phyloP scores from a whole-genome alignment of 306 rosid species.

The Medicago ruthenica region DNA sequence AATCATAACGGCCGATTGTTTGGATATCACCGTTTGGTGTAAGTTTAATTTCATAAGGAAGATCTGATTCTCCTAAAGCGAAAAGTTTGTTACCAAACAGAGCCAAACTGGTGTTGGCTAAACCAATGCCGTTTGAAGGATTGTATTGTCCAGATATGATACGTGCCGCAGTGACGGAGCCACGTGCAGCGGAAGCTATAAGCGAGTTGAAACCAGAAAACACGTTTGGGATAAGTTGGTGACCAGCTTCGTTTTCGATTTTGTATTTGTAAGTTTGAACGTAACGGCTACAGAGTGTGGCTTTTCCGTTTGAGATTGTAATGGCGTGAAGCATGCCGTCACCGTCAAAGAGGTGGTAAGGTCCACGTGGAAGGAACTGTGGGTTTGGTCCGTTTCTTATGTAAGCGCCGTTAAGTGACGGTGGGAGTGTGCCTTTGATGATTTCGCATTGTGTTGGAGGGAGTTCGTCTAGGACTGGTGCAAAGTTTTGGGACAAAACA shows the following conservation, averaged over 20 bases:
- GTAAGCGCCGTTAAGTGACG: constrained; percentile 76
- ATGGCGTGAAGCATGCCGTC: constrained; percentile 93
- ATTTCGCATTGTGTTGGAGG: constrained; percentile 76
- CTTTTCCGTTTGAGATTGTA: constrained; percentile 60
- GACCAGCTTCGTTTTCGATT: constrained; percentile 69
- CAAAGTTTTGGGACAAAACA: constrained; percentile 69
- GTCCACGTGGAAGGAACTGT: constrained; percentile 87
- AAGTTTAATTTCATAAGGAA: constrained; percentile 63
- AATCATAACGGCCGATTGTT: constrained; percentile 68
- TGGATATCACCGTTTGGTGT: constrained; percentile 59
- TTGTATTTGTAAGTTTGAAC: constrained; percentile 75
- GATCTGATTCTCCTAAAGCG: constrained; percentile 84
- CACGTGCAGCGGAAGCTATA: constrained; percentile 74
- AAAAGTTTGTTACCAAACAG: constrained; percentile 62
- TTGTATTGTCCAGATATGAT: constrained; percentile 62
- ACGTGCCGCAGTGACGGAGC: constrained; percentile 66
- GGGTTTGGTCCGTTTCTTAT: constrained; percentile 95
- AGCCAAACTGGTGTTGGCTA: constrained; percentile 82
- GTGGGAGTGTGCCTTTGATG: constrained; percentile 59
- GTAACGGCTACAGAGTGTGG: constrained; percentile 81
- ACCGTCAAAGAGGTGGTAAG: constrained; percentile 92
- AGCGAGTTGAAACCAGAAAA: constrained; percentile 75
- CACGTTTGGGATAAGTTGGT: constrained; percentile 69
- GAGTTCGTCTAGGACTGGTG: constrained; percentile 71
- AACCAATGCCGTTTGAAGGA: constrained; percentile 78